Base-by-base conservation (phyloP, 2,329 filamentous ascomycete species). In the Davidsoniella virescens region DNA sequence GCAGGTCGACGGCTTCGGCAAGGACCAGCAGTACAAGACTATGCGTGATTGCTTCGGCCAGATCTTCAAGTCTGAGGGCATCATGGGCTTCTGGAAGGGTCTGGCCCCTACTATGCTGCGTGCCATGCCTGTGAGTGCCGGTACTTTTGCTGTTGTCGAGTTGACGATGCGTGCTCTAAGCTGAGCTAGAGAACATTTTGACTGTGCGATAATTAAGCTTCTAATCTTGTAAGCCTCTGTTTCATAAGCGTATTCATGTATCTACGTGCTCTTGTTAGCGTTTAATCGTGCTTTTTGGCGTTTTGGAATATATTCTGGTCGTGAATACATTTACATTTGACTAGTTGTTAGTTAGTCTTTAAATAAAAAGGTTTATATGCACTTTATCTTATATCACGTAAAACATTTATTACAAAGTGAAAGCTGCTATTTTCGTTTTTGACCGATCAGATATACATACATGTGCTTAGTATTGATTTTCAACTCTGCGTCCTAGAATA, bases 71-170 rank as follows among this genome's bases (percentile, higher is more conserved):
- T 71, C 67, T 5, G 87, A 93, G 66, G 92, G 92, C 1, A 60
- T 79, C 58, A 69, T 77, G 40, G 92, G 88, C 1, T 96, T 98
- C 70, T 96, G 88, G 87, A 93, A 84, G 71, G 92, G 92, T 5
- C 78, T 98, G 57, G 86, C 75, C 1, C 92, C 92, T 42, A 96
- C 92, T 26, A 65, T 96, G 63, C 65, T 95, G 60, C 86, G 92
- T 64, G 92, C 92, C 47, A 94, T 96, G 88, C 92, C 92, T 7
- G 92, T 98, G 44, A 92, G 84, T 64, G 92, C 90, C 2, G 90
- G 90, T n/a, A 98, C 92, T 2, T 98, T 98, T 72, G 87, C 86
- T 26, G 87, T 92, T 57, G 78, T 80, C 9, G 78, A 82, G 67
- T 69, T 77, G 64, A 79, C 76, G 17, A 78, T 78, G 75, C 68